Percentiles rank a stretch among this genome's conserved stretches.
Evolutionary conservation across 1,284 basidiomycete species (phyloP).

Genomic region (Coniophora puteana): DNA sequence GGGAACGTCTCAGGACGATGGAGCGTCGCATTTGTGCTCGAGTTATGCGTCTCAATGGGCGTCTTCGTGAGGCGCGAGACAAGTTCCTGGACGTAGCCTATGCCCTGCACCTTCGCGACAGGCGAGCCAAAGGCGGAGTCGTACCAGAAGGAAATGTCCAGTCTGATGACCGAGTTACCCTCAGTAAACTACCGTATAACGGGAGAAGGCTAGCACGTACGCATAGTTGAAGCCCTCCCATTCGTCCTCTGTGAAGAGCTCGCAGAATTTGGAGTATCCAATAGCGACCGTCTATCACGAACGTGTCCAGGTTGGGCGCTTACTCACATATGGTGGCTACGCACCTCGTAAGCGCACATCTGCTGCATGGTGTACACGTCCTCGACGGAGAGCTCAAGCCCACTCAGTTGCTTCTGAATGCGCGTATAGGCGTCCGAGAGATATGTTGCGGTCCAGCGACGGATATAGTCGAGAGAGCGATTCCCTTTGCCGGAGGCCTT

Average conservation of each 20-base stretch:
- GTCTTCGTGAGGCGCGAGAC: conserved; percentile 73
- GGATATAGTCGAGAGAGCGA: conserved; percentile 54
- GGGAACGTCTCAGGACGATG: conserved; percentile 77
- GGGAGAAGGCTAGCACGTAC: conserved; percentile 35
- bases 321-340: conserved; percentile 11
- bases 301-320: background rate
- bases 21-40: conserved; percentile 77
- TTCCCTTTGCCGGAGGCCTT: conserved; percentile 43
- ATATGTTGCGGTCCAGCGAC: conserved; percentile 68
- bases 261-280: conserved; percentile 88
- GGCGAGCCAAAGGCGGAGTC: conserved; percentile 80
- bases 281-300: conserved; percentile 77
- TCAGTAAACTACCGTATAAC: background rate
- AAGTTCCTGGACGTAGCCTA: conserved; percentile 79
- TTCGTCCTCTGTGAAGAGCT: conserved; percentile 85
- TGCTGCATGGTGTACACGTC: conserved; percentile 76
- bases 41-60: conserved; percentile 62
- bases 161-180: no score
- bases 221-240: conserved; percentile 88
- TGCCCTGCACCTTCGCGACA: conserved; percentile 72
- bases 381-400: conserved; percentile 70
- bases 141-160: conserved; percentile 47
- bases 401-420: conserved; percentile 50
- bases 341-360: conserved; percentile 83
- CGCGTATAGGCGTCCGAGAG: conserved; percentile 63